Conservation (phyloP, 139 green algal genomes). For the Eudorina sp. region DNA sequence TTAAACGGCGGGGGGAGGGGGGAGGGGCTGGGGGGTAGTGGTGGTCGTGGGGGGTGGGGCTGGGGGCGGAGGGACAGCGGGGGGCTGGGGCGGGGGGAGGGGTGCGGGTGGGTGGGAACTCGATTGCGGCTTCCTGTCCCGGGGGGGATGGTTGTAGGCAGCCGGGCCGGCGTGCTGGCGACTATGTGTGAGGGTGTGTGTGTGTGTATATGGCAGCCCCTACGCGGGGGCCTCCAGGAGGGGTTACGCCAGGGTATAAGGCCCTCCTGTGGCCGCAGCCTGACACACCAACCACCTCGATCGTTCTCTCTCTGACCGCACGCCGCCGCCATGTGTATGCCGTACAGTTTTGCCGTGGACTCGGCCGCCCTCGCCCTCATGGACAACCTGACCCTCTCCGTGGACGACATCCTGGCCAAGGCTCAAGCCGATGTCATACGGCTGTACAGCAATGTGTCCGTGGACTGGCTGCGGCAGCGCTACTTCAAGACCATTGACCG, state of each 20-base stretch:
- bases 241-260: too few species aligned
- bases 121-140: not conserved
- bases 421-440: not conserved
- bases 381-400: not conserved
- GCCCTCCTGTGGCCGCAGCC: too few species aligned
- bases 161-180: too few species aligned
- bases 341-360: slow-evolving; percentile 21
- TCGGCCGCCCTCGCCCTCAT: not conserved
- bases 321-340: too few species aligned
- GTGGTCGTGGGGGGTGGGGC: too few species aligned
- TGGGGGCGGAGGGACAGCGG: too few species aligned
- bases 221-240: too few species aligned
- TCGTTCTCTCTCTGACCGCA: too few species aligned
- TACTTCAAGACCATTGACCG: slow-evolving; percentile 31
- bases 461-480: not conserved
- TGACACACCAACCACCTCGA: too few species aligned
- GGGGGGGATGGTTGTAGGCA: not conserved
- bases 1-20: too few species aligned
- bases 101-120: not conserved
- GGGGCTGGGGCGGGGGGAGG: not conserved
- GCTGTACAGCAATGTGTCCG: not conserved
- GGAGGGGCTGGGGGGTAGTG: too few species aligned
- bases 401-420: not conserved
- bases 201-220: not conserved
- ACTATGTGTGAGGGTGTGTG: not conserved